Base-by-base conservation (phyloP, 108 stramenopile genomes). In the Cyclotella choctawhatcheeana region DNA sequence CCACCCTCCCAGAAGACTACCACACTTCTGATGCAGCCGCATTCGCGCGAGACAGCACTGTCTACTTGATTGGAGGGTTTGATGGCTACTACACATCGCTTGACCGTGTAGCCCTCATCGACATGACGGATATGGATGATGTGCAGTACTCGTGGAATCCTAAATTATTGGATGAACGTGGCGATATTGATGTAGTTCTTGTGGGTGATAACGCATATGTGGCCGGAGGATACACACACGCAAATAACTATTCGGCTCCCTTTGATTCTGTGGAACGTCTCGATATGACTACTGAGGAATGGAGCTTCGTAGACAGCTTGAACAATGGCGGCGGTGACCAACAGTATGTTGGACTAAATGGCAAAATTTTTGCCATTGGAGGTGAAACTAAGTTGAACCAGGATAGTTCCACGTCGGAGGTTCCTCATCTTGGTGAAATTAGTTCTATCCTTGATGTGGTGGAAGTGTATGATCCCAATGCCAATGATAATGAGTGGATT, bases 21-120 rank as follows among this genome's bases (percentile, higher is more conserved):
- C 18, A 45, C 1, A 64, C 84, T 0, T 80, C 78, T 10, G 91
- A 92, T 69, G 64, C 63, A 21, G 86, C 80, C 0, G 73, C 69
- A 25, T 84, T 88, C 53, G 30, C 64, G 0, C 22, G 27, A 2
- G 33, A 44, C 13, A 69, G 79, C 20, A 58, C 48, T 29, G 74
- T 83, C 14, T 88, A 81, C 64, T 44, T 89, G 26, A 81, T 81
- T 25, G 91, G 87, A 3, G 91, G 91, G 24, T 92, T 84, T 63
- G 60, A 87, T 65, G 64, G 32, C 1, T 51, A 52, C 18, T 92
- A 92, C 52, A 61, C 29, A 14, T 73, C 83, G 2, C 47, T 60
- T 2, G 75, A 59, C 31, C 63, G 61, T 5, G 64, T 86, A 34
- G 43, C 55, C 27, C 2, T 83, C 7, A 31, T 77, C 7, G 68